Conservation (phyloP, 345 rosid species). For the Syzygium aqueum region DNA sequence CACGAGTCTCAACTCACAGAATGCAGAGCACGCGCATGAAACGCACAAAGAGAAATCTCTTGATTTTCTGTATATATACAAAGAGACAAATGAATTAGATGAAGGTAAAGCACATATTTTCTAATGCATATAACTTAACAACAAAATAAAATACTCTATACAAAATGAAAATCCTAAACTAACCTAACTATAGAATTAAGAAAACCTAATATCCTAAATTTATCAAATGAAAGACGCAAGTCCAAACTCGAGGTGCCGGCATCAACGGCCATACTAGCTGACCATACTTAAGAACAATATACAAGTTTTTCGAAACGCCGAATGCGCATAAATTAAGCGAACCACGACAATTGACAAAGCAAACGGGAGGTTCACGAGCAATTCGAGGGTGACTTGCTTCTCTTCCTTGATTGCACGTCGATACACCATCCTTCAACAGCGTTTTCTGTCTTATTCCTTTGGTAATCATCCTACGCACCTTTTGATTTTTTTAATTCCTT, state of each 20-base stretch:
- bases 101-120: not conserved
- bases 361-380: not conserved
- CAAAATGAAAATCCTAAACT: not conserved
- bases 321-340: not conserved
- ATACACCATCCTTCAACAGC: not conserved
- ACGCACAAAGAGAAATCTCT: not conserved
- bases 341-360: not conserved
- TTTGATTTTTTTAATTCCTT: not conserved
- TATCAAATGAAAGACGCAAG: not conserved
- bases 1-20: not conserved
- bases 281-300: not conserved
- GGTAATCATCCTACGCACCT: not conserved
- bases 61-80: not conserved
- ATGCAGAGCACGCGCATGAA: not conserved
- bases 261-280: not conserved
- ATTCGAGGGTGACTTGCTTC: not conserved
- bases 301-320: not conserved
- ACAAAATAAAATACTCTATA: not conserved
- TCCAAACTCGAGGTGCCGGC: not conserved
- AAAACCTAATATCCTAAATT: not conserved
- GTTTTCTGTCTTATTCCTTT: not conserved
- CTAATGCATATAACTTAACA: not conserved
- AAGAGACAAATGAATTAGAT: not conserved
- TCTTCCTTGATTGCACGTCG: not conserved
- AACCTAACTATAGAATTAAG: not conserved